Evolutionary conservation across 805 yeast species (phyloP).

Genomic region (Candida tallmaniae): DNA sequence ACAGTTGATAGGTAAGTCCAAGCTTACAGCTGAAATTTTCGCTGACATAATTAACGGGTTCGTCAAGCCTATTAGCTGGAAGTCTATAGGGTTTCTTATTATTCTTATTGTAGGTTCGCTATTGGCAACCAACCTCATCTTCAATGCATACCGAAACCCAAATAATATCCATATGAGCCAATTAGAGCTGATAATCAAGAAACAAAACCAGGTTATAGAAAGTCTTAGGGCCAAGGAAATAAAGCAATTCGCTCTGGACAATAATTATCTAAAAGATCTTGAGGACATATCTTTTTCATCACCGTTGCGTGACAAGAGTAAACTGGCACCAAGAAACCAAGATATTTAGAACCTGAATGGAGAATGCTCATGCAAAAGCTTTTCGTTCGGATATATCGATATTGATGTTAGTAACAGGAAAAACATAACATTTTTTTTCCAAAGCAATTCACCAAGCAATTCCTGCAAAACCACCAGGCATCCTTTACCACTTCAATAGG

Average conservation of each 20-base stretch:
- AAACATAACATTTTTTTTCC: no score
- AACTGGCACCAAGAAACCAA: not conserved
- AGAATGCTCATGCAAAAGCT: no score
- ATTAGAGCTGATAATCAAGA: constrained; percentile 13
- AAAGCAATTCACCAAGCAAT: no score
- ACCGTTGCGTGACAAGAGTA: no score
- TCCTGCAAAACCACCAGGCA: no score
- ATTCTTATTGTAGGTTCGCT: constrained; percentile 49
- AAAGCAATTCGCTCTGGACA: no score
- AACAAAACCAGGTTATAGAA: constrained; percentile 10
- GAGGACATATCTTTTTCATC: constrained; percentile 8
- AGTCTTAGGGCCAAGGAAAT: not conserved
- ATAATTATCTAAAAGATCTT: constrained; percentile 4
- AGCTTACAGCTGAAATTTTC: constrained; percentile 73
- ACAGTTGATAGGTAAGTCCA: constrained; percentile 58
- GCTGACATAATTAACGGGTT: constrained; percentile 81
- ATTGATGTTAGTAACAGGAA: no score
- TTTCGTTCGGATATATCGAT: no score
- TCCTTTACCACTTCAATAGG: no score
- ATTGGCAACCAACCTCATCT: constrained; percentile 46
- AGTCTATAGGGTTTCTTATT: constrained; percentile 51
- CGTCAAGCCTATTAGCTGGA: constrained; percentile 64
- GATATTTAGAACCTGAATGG: no score
- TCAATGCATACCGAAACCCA: constrained; percentile 31
- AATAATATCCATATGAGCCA: constrained; percentile 11